These are phyloP conservation scores for Candida tallmaniae DNA, from an alignment of 805 yeast species.

Conservation along the genomic window DNA sequence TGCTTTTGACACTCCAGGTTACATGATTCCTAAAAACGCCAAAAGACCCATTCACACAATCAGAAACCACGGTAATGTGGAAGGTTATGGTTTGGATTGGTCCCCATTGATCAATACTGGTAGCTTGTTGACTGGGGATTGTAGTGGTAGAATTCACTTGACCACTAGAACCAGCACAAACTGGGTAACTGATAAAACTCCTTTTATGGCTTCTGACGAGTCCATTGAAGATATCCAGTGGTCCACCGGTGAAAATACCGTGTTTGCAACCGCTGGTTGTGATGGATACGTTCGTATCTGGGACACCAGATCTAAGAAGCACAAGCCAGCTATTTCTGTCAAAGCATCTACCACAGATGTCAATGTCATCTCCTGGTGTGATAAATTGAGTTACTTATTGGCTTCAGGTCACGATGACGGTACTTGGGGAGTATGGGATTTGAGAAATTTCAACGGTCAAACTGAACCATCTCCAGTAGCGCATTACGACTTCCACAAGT, in stretches of 20 bases:
- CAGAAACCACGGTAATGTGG: constrained; percentile 85
- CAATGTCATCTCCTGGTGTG: constrained; percentile 95
- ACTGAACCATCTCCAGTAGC: constrained; percentile 79
- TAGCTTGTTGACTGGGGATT: constrained; percentile 81
- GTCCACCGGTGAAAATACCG: constrained; percentile 89
- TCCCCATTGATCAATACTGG: constrained; percentile 81
- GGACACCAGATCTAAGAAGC: constrained; percentile 94
- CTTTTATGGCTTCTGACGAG: constrained; percentile 63
- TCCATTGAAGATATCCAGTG: constrained; percentile 97
- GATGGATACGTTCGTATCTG: constrained; percentile 92
- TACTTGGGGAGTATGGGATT: constrained; percentile 96
- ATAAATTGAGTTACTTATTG: constrained; percentile 75
- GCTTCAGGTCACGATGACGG: constrained; percentile 99
- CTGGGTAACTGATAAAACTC: constrained; percentile 84
- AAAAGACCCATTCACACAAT: constrained; percentile 82
- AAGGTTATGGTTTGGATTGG: constrained; percentile 98
- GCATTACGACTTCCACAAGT: constrained; percentile 89
- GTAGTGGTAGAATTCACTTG: constrained; percentile 74
- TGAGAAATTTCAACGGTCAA: constrained; percentile 68
- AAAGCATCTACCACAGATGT: constrained; percentile 79
- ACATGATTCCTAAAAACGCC: constrained; percentile 66
- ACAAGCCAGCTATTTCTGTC: constrained; percentile 84
- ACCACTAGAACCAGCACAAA: constrained; percentile 71
- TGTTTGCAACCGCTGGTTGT: constrained; percentile 90
- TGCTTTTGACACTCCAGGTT: constrained; percentile 88